Conservation (phyloP, 352 stramenopile genomes). For the Thalassiosira mediterranea region DNA sequence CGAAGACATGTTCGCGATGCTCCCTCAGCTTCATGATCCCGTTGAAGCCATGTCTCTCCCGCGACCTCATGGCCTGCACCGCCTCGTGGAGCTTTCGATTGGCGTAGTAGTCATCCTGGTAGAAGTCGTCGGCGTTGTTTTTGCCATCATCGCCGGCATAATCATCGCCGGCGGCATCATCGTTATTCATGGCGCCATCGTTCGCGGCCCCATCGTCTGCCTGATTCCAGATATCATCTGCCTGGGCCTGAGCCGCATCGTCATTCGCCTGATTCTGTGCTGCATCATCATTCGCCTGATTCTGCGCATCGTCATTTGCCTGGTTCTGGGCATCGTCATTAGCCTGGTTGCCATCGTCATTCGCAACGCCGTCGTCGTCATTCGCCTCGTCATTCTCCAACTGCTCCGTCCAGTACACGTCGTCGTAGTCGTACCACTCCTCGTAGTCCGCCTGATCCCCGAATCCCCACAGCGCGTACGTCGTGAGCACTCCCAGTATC, state of each 20-base stretch:
- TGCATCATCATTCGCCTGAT: no score
- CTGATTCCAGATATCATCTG: no score
- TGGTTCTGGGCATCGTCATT: conserved; percentile 17
- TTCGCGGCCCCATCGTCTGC: conserved; percentile 18
- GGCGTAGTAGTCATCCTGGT: no score
- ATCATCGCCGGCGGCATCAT: conserved; percentile 22
- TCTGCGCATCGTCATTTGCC: conserved; percentile 22
- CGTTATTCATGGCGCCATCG: conserved; percentile 7
- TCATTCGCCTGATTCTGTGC: no score
- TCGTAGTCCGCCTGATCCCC: conserved; percentile 15
- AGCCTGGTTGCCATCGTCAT: conserved; percentile 14
- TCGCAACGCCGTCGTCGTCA: conserved; percentile 8
- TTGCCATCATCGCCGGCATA: no score
- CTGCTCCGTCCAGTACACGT: conserved; percentile 5
- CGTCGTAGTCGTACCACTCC: conserved; percentile 36
- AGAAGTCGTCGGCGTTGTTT: no score
- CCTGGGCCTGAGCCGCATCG: no score
- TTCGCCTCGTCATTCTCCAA: conserved; percentile 30
- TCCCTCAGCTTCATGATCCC: conserved; percentile 79
- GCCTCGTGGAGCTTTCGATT: no score
- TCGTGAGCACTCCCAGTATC: conserved; percentile 55
- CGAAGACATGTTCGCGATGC: conserved; percentile 63
- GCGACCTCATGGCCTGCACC: background rate
- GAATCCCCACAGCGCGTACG: conserved; percentile 77
- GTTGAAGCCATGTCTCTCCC: conserved; percentile 44